Evolutionary conservation across 805 yeast genomes (phyloP).

Genomic region (Allodekkera sacchari): DNA sequence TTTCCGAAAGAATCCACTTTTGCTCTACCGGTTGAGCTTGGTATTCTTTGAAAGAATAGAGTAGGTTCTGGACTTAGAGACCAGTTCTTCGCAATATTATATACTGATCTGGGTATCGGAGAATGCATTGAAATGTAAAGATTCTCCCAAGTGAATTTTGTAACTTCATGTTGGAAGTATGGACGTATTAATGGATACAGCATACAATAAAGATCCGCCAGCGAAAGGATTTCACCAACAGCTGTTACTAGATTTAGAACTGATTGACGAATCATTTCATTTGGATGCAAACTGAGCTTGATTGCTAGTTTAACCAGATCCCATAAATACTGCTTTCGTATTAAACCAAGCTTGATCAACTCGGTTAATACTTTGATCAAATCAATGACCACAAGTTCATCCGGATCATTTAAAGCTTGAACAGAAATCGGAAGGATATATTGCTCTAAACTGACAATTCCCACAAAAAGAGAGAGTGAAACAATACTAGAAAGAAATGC

Average conservation of each 20-base stretch:
- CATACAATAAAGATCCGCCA: conserved; percentile 79
- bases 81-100: conserved; percentile 63
- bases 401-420: conserved; percentile 78
- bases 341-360: conserved; percentile 47
- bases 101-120: conserved; percentile 61
- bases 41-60: conserved; percentile 66
- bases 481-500: conserved; percentile 67
- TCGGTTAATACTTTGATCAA: conserved; percentile 56
- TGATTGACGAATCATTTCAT: conserved; percentile 73
- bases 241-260: conserved; percentile 53
- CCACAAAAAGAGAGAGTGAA: conserved; percentile 71
- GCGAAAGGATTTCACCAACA: conserved; percentile 51
- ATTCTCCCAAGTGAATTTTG: conserved; percentile 56
- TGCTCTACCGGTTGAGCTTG: conserved; percentile 5
- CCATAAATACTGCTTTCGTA: conserved; percentile 43
- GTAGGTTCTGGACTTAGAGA: conserved; percentile 55
- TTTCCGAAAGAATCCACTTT: conserved; percentile 38
- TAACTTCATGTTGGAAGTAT: conserved; percentile 68
- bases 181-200: conserved; percentile 74
- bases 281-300: conserved; percentile 73
- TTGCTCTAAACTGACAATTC: conserved; percentile 75
- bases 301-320: conserved; percentile 44
- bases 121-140: conserved; percentile 59
- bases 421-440: conserved; percentile 77
- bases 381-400: conserved; percentile 68